Conservation (phyloP, 768 basidiomycete genomes). For the Mycena galericulata region DNA sequence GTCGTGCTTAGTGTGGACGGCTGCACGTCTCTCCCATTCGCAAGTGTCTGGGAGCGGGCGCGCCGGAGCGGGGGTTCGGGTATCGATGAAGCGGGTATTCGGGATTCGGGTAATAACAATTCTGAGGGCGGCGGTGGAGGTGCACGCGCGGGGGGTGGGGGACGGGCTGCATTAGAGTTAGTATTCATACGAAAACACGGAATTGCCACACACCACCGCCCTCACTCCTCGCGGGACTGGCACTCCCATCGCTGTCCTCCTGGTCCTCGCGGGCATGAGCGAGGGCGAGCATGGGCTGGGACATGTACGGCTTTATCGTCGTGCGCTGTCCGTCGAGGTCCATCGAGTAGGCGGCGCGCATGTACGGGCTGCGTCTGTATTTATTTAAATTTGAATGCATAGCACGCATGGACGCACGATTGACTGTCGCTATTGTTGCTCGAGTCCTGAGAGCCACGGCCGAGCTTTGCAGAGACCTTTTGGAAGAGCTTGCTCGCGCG, state of each 20-base stretch:
- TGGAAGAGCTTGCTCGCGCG: constrained; percentile 35
- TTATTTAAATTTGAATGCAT: no score
- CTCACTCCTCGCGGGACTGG: constrained; percentile 34
- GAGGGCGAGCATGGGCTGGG: constrained; percentile 54
- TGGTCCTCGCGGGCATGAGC: constrained; percentile 34
- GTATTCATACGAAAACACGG: neutral
- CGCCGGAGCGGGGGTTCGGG: constrained; percentile 35
- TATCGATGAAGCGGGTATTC: no score
- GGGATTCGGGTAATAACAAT: neutral
- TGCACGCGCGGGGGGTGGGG: constrained; percentile 25
- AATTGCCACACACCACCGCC: neutral
- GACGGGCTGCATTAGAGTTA: neutral
- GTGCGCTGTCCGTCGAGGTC: constrained; percentile 40
- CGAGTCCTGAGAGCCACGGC: neutral
- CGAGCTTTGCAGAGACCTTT: constrained; percentile 31
- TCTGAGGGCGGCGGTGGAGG: constrained; percentile 14
- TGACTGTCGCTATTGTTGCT: neutral
- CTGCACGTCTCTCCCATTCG: constrained; percentile 13
- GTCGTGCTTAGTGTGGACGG: constrained; percentile 12
- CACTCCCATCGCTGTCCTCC: constrained; percentile 39
- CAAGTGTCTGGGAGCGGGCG: constrained; percentile 22
- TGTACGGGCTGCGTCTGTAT: constrained; percentile 32
- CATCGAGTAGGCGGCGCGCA: constrained; percentile 46
- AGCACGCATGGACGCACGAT: neutral
- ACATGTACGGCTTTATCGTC: constrained; percentile 57